Conservation (phyloP, 495 filamentous ascomycete genomes). For the Chaetomium fimeti region DNA sequence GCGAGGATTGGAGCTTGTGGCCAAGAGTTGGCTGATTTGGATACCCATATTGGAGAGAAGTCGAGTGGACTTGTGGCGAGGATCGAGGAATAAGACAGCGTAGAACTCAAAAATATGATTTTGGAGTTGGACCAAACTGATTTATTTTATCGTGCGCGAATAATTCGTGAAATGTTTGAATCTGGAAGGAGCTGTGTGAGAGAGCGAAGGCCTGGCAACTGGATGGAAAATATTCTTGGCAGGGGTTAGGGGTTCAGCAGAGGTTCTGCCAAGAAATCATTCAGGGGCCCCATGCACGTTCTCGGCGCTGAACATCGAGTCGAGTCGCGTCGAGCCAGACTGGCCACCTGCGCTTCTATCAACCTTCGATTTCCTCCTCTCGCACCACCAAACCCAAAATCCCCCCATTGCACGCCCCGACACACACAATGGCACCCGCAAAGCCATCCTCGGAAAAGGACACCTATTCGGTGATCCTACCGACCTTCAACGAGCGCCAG, state of each 20-base stretch:
- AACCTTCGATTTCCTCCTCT: background rate
- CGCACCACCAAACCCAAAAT: background rate
- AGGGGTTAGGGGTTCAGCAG: background rate
- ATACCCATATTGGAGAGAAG: background rate
- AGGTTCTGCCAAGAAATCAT: constrained; percentile 7
- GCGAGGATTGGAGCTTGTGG: background rate
- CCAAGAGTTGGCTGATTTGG: background rate
- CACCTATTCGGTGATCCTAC: constrained; percentile 96
- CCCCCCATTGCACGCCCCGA: constrained; percentile 4
- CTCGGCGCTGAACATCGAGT: background rate
- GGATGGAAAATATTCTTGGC: background rate
- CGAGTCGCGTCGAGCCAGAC: constrained; percentile 14
- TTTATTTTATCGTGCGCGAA: background rate
- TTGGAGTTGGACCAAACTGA: background rate
- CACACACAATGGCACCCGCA: constrained; percentile 27
- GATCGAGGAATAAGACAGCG: too few species aligned
- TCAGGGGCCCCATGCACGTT: constrained; percentile 7
- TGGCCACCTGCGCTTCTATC: background rate
- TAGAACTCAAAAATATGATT: background rate
- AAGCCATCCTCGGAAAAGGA: constrained; percentile 43
- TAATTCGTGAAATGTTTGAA: background rate
- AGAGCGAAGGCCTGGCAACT: background rate
- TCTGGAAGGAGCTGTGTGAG: background rate
- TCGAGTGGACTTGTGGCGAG: background rate
- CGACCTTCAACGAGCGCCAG: constrained; percentile 95